Conservation (phyloP, 768 basidiomycete genomes). For the Galerina sulciceps region DNA sequence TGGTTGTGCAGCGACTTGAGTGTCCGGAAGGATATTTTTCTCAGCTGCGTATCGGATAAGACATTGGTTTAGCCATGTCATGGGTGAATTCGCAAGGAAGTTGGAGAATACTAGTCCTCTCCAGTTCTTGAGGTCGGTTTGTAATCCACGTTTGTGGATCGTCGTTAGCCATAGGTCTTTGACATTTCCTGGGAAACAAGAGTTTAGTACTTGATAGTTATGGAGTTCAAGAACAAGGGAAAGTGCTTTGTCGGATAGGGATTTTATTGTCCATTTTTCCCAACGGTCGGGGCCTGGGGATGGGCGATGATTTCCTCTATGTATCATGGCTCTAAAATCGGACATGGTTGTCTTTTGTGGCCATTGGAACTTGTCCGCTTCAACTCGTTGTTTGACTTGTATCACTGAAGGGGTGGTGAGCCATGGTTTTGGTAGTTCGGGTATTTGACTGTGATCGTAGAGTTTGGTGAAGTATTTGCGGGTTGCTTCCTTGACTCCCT, state of each 20-base stretch:
- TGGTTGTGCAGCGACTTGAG: conserved; percentile 31
- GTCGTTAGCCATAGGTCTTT: conserved; percentile 27
- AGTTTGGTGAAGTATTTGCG: too few relatives aligned
- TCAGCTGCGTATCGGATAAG: conserved; percentile 25
- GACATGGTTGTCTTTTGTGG: conserved; percentile 14
- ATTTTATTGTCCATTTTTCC: conserved; percentile 37
- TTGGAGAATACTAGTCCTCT: conserved; percentile 29
- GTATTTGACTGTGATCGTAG: too few relatives aligned
- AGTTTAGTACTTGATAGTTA: conserved; percentile 28
- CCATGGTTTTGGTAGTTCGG: too few relatives aligned
- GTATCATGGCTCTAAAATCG: conserved; percentile 23
- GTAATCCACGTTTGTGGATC: conserved; percentile 31
- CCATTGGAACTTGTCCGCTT: conserved; percentile 31
- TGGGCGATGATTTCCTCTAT: conserved; percentile 29
- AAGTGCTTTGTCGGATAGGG: conserved; percentile 25
- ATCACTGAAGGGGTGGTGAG: too few relatives aligned
- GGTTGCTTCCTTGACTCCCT: too few relatives aligned
- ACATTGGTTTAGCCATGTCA: conserved; percentile 31
- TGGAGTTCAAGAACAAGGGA: conserved; percentile 24
- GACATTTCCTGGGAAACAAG: conserved; percentile 27
- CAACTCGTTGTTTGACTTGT: too few relatives aligned
- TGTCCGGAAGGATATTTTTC: conserved; percentile 23
- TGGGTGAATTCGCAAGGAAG: conserved; percentile 26
- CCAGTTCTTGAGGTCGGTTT: conserved; percentile 29
- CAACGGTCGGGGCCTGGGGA: conserved; percentile 34